Evolutionary conservation across 139 green algal genomes (phyloP), one percentile per base, ranked within the genome.

Genomic region (Diplosphaera chodatii): DNA sequence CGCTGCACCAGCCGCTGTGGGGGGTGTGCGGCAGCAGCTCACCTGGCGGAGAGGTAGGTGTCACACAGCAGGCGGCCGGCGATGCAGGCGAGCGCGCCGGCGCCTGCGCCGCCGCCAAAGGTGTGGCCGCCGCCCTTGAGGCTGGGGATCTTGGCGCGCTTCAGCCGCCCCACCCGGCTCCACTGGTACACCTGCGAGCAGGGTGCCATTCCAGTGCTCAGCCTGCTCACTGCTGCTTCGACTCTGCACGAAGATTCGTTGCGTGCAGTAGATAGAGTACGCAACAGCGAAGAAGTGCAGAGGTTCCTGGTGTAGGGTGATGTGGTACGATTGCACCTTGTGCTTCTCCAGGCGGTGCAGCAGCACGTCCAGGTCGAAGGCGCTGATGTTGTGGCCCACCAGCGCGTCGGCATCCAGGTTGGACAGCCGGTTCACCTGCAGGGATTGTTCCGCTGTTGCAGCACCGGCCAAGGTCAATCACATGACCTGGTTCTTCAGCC

Each of bases 331-430:
- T 1, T 18, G 5, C 41, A 91, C 90, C 89, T 96, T 96, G 82
- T 92, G 88, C 64, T 91, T 81, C 81, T 97, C 86, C 78, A 99
- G 82, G 59, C 95, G 88, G 55, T 93, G 82, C 64, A 99, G 84
- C 55, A 99, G 86, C 22, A 98, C 82, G 68, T 91, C 85, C 55
- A 99, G 82, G 74, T 99, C 93, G 55, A 92, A 96, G 21, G 78
- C 89, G 3, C 82, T 77, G 66, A 98, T 86, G 86, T 99, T 98
- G 87, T 99, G 95, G 10, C 95, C 95, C 32, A 98, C 90, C 28
- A 97, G 73, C 66, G 97, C 91, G 78, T 99, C 95, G 4, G 90
- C 80, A 73, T 99, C 95, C 21, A 99, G 69, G 0, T 55, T 55
- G 31, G 77, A 69, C 71, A 98, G 74, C 27, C 82, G 82, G 0